Evolutionary conservation across 192 early-diverging fungal species (phyloP).

Genomic region (Backusella macrospora): DNA sequence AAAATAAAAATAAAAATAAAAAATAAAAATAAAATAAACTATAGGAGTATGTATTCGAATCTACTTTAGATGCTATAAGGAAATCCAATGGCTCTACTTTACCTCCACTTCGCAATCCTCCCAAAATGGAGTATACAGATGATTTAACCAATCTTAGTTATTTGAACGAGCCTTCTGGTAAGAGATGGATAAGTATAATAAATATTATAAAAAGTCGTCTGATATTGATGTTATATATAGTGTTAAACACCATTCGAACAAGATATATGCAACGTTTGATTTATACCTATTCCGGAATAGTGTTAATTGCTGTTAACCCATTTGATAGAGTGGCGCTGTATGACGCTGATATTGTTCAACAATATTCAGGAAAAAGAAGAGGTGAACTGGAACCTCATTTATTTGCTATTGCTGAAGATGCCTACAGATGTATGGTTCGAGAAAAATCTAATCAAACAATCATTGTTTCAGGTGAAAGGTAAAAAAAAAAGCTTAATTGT

Average conservation of each 20-base stretch:
- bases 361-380: slow-evolving; percentile 90
- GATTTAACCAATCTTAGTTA: slow-evolving; percentile 92
- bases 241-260: slow-evolving; percentile 89
- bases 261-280: slow-evolving; percentile 92
- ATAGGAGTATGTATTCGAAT: slow-evolving; percentile 72
- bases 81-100: slow-evolving; percentile 68
- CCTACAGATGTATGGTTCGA: slow-evolving; percentile 93
- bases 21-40: not conserved
- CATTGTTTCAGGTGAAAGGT: slow-evolving; percentile 95
- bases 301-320: slow-evolving; percentile 97
- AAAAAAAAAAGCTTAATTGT: slow-evolving; percentile 6
- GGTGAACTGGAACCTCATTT: slow-evolving; percentile 97
- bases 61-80: slow-evolving; percentile 70
- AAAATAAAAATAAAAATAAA: not conserved
- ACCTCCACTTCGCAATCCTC: slow-evolving; percentile 95
- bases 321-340: slow-evolving; percentile 88
- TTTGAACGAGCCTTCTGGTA: slow-evolving; percentile 89
- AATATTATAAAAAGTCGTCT: not conserved
- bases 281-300: slow-evolving; percentile 99
- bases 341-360: slow-evolving; percentile 87
- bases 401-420: slow-evolving; percentile 98
- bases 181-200: not conserved
- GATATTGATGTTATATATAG: slow-evolving; percentile 37
- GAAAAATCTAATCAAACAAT: slow-evolving; percentile 96
- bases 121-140: slow-evolving; percentile 83